Percentiles rank a stretch among this genome's conserved stretches.
These are phyloP conservation scores for Cnidoscolus chayamansa DNA, from an alignment of 441 rosid species.

Conservation along the genomic window DNA sequence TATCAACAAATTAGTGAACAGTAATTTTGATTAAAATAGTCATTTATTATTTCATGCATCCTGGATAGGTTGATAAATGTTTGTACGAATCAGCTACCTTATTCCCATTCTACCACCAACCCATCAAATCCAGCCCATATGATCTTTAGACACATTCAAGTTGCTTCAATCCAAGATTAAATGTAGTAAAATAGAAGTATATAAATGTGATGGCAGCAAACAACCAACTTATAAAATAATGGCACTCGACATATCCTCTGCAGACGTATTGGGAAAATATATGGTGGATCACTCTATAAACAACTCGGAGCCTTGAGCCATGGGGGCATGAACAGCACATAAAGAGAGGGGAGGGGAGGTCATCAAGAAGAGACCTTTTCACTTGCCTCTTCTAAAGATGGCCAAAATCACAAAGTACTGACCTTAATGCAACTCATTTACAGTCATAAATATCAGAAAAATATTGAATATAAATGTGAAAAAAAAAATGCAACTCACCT, in stretches of 20 bases:
- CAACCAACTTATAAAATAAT: background rate
- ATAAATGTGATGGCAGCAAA: background rate
- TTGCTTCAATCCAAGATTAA: background rate
- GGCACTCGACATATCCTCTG: background rate
- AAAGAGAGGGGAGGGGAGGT: background rate
- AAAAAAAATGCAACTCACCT: slow-evolving; percentile 42
- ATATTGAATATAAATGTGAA: background rate
- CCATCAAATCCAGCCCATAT: background rate
- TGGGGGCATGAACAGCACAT: too few relatives aligned
- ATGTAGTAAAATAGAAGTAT: too few relatives aligned
- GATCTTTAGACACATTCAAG: background rate
- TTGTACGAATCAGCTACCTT: background rate
- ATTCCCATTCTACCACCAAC: background rate
- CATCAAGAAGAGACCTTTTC: background rate
- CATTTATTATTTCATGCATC: background rate
- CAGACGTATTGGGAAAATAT: too few relatives aligned
- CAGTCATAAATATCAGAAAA: background rate
- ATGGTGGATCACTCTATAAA: background rate
- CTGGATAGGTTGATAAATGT: background rate
- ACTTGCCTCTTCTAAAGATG: background rate
- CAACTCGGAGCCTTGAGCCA: background rate
- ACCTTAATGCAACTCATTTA: background rate
- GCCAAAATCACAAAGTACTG: background rate
- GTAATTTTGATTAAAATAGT: background rate
- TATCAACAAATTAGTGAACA: background rate